These are phyloP conservation scores for Chenopodium quinoa DNA, from an alignment of 148 eudicot species.

Conservation along the genomic window DNA sequence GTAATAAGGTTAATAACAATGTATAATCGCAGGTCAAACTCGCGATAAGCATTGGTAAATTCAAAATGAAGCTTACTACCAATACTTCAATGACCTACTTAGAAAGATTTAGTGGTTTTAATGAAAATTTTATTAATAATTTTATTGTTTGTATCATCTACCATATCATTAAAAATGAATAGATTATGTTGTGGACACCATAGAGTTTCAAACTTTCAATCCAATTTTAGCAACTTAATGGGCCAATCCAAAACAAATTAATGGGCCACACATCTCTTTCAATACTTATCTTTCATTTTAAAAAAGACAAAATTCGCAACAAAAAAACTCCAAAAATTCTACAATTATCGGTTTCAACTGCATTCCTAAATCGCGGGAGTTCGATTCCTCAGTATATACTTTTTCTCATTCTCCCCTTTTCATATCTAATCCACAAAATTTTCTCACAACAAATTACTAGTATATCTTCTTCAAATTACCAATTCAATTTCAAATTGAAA, in stretches of 20 bases:
- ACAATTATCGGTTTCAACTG: neutral
- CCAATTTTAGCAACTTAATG: neutral
- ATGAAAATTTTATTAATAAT: too few relatives aligned
- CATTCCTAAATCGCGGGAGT: conserved; percentile 28
- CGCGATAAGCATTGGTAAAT: too few relatives aligned
- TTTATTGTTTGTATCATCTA: too few relatives aligned
- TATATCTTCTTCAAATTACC: neutral
- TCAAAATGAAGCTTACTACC: too few relatives aligned
- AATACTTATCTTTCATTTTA: neutral
- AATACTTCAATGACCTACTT: too few relatives aligned
- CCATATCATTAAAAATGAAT: too few relatives aligned
- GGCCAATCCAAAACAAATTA: neutral
- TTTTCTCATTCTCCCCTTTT: neutral
- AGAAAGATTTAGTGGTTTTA: too few relatives aligned
- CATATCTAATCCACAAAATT: conserved; percentile 1
- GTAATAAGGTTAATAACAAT: too few relatives aligned
- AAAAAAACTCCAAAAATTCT: neutral
- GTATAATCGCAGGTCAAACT: too few relatives aligned
- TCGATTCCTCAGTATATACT: conserved; percentile 43
- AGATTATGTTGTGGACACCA: too few relatives aligned
- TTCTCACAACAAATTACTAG: too few relatives aligned
- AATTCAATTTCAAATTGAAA: neutral
- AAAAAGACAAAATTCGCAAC: neutral
- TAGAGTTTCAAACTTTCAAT: neutral
- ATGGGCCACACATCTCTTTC: neutral